Conservation (phyloP, 305 asterid genomes). For the Fraxinus nigra region DNA sequence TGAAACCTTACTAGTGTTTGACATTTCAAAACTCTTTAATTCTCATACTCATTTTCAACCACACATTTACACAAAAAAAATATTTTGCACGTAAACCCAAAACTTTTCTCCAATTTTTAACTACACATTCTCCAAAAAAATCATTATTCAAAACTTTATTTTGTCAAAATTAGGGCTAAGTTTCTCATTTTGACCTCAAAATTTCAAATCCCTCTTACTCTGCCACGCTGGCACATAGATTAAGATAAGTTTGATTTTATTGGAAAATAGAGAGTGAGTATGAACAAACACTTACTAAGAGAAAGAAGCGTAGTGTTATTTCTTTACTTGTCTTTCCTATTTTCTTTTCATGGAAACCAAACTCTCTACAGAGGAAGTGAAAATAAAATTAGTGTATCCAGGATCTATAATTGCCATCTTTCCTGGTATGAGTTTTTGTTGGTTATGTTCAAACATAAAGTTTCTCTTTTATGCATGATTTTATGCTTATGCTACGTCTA, state of each 20-base stretch:
- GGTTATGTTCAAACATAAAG: not conserved
- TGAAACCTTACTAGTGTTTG: not conserved
- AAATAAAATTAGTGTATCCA: not conserved
- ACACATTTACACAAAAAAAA: not conserved
- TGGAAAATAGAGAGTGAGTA: not conserved
- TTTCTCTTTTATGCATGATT: not conserved
- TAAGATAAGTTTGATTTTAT: slow-evolving; percentile 3
- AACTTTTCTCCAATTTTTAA: not conserved
- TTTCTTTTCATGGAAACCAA: not conserved
- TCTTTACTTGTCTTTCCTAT: slow-evolving; percentile 7
- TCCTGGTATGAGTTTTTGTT: not conserved
- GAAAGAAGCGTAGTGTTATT: not conserved
- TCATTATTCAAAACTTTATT: not conserved
- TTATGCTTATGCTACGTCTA: slow-evolving; percentile 7
- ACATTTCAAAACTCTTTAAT: not conserved
- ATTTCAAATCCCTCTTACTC: slow-evolving; percentile 6
- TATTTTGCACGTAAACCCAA: not conserved
- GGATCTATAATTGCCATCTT: not conserved
- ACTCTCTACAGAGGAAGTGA: not conserved
- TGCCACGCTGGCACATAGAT: not conserved
- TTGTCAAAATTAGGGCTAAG: not conserved
- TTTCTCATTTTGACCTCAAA: slow-evolving; percentile 4
- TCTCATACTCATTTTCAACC: not conserved
- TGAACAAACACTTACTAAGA: not conserved
- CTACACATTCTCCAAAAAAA: not conserved